A percentile compares a stretch with the other conserved stretches of the same genome.
phyloP scores from a whole-genome alignment of 2,329 filamentous ascomycete genomes.

The Aspergillus calidoustus region DNA sequence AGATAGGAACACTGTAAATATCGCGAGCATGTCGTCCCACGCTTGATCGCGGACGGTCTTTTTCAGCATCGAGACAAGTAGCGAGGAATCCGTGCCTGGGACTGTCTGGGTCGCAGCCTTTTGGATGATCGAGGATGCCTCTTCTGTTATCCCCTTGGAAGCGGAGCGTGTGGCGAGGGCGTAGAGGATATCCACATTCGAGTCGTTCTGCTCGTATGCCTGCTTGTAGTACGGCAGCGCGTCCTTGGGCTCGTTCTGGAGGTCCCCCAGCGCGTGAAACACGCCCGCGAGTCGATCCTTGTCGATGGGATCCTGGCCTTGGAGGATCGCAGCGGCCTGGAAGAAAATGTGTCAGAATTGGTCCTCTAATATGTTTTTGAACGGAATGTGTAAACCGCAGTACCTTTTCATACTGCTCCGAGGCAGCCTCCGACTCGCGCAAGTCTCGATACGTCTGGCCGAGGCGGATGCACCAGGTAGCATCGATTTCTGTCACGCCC shows the following conservation, averaged over 20 bases:
- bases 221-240: background rate
- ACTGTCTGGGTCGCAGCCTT: background rate
- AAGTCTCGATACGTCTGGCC: background rate
- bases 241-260: background rate
- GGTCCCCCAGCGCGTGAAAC: background rate
- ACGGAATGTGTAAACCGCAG: too few species aligned
- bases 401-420: constrained; percentile 8
- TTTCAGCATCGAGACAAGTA: background rate
- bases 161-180: background rate
- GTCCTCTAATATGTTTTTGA: too few species aligned
- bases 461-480: background rate
- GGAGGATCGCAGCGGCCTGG: constrained; percentile 1
- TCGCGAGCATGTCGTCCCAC: background rate
- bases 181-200: background rate
- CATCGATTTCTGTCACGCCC: background rate
- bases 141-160: background rate
- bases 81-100: background rate
- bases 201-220: background rate
- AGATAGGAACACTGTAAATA: background rate
- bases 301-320: constrained; percentile 3
- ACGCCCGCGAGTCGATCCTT: background rate
- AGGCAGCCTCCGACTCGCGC: background rate
- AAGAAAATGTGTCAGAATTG: background rate
- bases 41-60: background rate
- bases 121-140: constrained; percentile 1